phyloP scores from a whole-genome alignment of 2,329 filamentous ascomycete species.

The Fusarium sp. region DNA sequence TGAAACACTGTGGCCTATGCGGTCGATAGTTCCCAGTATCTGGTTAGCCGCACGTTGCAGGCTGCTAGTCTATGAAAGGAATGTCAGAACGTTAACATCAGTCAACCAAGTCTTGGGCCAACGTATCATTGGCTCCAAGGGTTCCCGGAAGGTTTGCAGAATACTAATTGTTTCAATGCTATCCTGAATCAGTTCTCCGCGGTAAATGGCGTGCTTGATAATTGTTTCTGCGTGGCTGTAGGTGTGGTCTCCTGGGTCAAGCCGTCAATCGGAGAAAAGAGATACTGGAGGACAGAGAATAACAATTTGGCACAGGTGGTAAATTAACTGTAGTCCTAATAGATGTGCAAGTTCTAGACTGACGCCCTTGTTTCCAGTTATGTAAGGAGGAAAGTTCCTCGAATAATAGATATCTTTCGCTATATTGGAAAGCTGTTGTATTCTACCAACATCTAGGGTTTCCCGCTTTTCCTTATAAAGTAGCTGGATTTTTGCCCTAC shows the following conservation, averaged over 20 bases:
- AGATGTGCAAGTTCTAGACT: not conserved
- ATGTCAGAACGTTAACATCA: not conserved
- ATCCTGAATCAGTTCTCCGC: not conserved
- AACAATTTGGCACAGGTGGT: not conserved
- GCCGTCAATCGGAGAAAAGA: not conserved
- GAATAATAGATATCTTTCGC: not conserved
- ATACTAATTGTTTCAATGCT: not conserved
- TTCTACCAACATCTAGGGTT: not conserved
- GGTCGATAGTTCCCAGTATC: not conserved
- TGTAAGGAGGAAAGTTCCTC: not conserved
- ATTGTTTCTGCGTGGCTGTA: not conserved
- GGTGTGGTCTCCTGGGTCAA: fast-evolving
- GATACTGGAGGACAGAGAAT: not conserved
- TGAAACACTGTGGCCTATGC: fast-evolving
- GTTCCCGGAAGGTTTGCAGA: not conserved
- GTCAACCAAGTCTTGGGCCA: fast-evolving
- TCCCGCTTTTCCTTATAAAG: fast-evolving
- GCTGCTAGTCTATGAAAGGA: fast-evolving
- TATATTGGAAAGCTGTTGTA: not conserved
- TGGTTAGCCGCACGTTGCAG: not conserved
- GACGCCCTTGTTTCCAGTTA: not conserved
- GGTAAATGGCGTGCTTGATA: not conserved
- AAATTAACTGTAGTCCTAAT: not conserved
- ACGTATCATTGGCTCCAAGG: not conserved
- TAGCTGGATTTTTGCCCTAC: not conserved